phyloP scores from a whole-genome alignment of 1,284 basidiomycete genomes.

The Bjerkandera adusta region DNA sequence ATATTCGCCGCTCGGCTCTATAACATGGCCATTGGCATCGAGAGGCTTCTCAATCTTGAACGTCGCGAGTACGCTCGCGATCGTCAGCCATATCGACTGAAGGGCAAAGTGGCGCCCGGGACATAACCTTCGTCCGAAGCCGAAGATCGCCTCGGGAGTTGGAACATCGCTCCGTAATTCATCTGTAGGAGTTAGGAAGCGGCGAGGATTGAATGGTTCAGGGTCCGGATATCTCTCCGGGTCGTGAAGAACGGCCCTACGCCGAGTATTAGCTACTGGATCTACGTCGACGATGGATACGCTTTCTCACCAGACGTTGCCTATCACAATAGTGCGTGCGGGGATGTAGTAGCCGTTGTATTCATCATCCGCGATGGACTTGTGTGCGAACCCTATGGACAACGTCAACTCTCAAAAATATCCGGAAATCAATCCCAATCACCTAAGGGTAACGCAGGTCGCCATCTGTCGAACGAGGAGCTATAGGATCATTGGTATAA shows the following conservation, averaged over 20 bases:
- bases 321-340: slow-evolving; percentile 13
- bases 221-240: slow-evolving; percentile 3
- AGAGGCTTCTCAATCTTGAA: too few relatives aligned
- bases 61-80: too few relatives aligned
- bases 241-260: slow-evolving; percentile 3
- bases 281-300: neutral
- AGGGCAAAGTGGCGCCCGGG: slow-evolving; percentile 5
- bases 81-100: too few relatives aligned
- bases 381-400: slow-evolving; percentile 9
- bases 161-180: neutral
- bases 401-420: neutral
- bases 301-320: slow-evolving; percentile 8
- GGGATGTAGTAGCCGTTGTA: slow-evolving; percentile 27
- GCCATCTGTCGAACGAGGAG: too few relatives aligned
- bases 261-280: too few relatives aligned
- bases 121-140: slow-evolving; percentile 7
- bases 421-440: too few relatives aligned
- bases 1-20: too few relatives aligned
- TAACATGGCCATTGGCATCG: too few relatives aligned
- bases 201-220: slow-evolving; percentile 1
- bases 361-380: slow-evolving; percentile 15
- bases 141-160: neutral
- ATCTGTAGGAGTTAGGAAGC: neutral
- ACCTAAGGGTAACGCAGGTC: too few relatives aligned
- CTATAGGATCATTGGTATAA: too few relatives aligned